Conservation (phyloP, 1,284 basidiomycete species). For the Tetrapyrgos nigripes region DNA sequence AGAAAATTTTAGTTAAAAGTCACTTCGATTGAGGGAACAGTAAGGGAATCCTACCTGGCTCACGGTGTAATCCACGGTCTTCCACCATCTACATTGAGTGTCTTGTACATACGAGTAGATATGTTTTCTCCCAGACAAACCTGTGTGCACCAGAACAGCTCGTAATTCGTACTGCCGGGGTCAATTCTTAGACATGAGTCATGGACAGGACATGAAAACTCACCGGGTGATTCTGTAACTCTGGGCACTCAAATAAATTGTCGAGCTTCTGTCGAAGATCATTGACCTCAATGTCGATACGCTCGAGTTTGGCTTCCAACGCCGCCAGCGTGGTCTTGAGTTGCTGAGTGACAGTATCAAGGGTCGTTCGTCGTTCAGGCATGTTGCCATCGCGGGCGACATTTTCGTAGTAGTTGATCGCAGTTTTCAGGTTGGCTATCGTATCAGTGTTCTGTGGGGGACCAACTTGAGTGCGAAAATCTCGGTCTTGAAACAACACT, state of each 20-base stretch:
- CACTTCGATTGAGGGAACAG: not conserved
- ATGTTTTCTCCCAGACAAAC: conserved; percentile 73
- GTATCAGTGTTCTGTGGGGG: conserved; percentile 61
- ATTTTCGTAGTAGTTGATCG: conserved; percentile 73
- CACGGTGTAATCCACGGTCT: conserved; percentile 73
- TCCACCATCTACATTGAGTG: conserved; percentile 71
- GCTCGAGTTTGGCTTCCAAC: conserved; percentile 58
- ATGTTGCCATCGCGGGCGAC: conserved; percentile 59
- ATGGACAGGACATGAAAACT: conserved; percentile 26
- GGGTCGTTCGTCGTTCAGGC: conserved; percentile 47
- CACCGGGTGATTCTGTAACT: conserved; percentile 65
- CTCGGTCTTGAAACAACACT: conserved; percentile 26
- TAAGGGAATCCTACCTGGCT: conserved; percentile 53
- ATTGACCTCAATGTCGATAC: conserved; percentile 62
- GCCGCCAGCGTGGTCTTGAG: conserved; percentile 56
- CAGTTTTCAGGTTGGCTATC: conserved; percentile 60
- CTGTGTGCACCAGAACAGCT: conserved; percentile 76
- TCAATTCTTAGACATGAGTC: not conserved
- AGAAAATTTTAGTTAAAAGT: not conserved
- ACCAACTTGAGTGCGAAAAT: conserved; percentile 1
- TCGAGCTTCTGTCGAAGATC: conserved; percentile 49
- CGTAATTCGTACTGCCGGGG: conserved; percentile 73
- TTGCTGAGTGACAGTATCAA: conserved; percentile 52
- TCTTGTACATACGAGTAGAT: conserved; percentile 79
- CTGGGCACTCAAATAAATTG: conserved; percentile 61